Conservation (phyloP, 352 stramenopile genomes). For the Phytopythium helicoides region DNA sequence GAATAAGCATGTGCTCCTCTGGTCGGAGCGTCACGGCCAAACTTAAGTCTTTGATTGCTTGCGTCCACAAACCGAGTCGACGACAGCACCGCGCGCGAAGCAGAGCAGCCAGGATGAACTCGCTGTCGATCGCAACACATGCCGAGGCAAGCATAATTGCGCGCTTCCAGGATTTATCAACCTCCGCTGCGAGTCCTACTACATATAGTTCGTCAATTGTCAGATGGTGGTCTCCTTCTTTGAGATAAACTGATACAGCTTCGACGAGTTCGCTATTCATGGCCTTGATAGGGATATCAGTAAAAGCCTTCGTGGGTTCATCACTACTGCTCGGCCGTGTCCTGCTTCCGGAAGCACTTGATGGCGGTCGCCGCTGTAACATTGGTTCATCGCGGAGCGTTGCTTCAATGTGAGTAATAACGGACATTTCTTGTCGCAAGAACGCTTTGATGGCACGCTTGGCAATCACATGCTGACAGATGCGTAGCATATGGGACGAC, state of each 20-base stretch:
- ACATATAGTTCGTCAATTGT: slow-evolving; percentile 66
- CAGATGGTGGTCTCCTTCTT: slow-evolving; percentile 51
- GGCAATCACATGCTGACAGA: slow-evolving; percentile 72
- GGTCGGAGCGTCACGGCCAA: slow-evolving; percentile 44
- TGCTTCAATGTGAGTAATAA: slow-evolving; percentile 56
- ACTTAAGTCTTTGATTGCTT: slow-evolving; percentile 67
- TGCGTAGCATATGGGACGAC: slow-evolving; percentile 58
- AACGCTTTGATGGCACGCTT: slow-evolving; percentile 69
- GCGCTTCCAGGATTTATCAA: slow-evolving; percentile 61
- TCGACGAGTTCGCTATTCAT: slow-evolving; percentile 44
- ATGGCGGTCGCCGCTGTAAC: slow-evolving; percentile 27
- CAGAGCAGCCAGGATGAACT: slow-evolving; percentile 55
- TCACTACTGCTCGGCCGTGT: too few species aligned
- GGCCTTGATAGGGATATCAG: slow-evolving; percentile 35
- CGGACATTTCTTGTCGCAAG: slow-evolving; percentile 52
- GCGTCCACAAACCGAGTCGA: slow-evolving; percentile 66
- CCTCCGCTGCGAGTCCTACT: slow-evolving; percentile 47
- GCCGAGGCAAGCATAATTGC: slow-evolving; percentile 68
- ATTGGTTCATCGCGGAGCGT: slow-evolving; percentile 39
- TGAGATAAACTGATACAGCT: slow-evolving; percentile 45
- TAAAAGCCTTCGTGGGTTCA: too few species aligned
- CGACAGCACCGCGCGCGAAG: slow-evolving; percentile 67
- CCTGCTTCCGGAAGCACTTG: background rate
- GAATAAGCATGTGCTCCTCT: slow-evolving; percentile 51
- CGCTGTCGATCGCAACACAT: slow-evolving; percentile 63